Percentiles rank a stretch among this genome's conserved stretches.
Conservation (phyloP, 805 yeast genomes). For the Cyberlindnera sargentensis region DNA sequence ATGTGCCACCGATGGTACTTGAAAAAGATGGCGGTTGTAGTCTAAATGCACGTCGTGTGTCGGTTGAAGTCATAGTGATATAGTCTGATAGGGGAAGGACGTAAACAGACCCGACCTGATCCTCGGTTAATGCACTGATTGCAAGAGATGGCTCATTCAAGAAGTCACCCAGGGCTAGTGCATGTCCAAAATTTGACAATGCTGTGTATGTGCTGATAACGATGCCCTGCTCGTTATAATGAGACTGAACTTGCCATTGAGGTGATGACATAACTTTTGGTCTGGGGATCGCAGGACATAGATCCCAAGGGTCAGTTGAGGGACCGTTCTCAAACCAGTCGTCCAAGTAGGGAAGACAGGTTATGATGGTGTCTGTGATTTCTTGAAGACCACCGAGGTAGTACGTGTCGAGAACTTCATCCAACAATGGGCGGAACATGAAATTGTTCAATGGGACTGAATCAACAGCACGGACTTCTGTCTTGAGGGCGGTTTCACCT, state of each 20-base stretch:
- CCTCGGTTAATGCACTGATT: slow-evolving; percentile 45
- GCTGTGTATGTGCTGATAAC: slow-evolving; percentile 20
- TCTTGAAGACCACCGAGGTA: slow-evolving; percentile 49
- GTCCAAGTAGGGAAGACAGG: slow-evolving; percentile 32
- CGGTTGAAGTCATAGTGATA: not conserved
- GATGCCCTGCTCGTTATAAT: not conserved
- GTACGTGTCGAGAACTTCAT: slow-evolving; percentile 37
- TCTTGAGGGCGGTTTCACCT: slow-evolving; percentile 44
- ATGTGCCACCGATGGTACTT: not conserved
- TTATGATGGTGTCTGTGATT: slow-evolving; percentile 31
- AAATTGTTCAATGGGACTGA: slow-evolving; percentile 5
- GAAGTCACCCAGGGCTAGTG: slow-evolving; percentile 36
- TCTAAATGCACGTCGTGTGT: not conserved
- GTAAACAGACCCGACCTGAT: slow-evolving; percentile 36
- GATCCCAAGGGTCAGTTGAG: slow-evolving; percentile 25
- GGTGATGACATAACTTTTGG: too few relatives aligned
- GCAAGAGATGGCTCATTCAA: slow-evolving; percentile 36
- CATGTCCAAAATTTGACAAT: slow-evolving; percentile 38
- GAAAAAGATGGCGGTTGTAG: not conserved
- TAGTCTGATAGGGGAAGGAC: slow-evolving; percentile 33
- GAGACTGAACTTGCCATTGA: not conserved
- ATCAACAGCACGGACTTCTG: slow-evolving; percentile 31
- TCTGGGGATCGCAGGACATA: slow-evolving; percentile 26
- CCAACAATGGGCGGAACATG: slow-evolving; percentile 36
- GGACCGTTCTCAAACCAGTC: slow-evolving; percentile 34